Evolutionary conservation across 2,329 filamentous ascomycete species (phyloP), one percentile per base, ranked within the genome.

Genomic region (Aspergillus neoniger): DNA sequence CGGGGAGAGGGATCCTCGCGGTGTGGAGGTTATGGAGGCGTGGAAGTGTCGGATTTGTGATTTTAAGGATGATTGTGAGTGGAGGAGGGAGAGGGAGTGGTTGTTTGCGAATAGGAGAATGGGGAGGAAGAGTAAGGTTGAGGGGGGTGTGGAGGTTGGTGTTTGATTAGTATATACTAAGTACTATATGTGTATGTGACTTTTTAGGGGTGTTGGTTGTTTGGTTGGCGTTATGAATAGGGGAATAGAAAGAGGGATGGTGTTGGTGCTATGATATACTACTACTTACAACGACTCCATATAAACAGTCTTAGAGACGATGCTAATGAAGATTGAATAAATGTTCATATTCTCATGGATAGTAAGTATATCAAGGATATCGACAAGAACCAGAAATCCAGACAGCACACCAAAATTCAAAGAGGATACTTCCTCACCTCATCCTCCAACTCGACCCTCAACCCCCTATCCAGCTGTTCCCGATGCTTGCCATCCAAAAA

Each of bases 21-120:
- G 94, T 0, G 93, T 97, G 2, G 82, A 86, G 6, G 83, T 96
- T 6, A 88, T 93, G 69, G 93, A 97, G 67, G 91, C 91, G 0
- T 96, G 89, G 79, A 98, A 97, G 74, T 98, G 94, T 73, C 80
- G 86, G 19, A 86, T 83, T 23, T 98, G 94, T 71, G 92, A 96
- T 66, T 97, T 97, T 74, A 86, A 83, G 0, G 88, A 91, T 2
- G 82, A 80, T 2, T 98, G 94, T 73, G 83, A 84, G 12, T 98
- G 94, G 94, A 82, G 93, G 39, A 81, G 84, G 67, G 81, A 82
- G 10, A 88, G 90, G 75, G 86, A 93, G 57, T 82, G 86, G 62
- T 86, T 90, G 62, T 69, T 70, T 65, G 75, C 74, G 57, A 72
- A 67, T 63, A 74, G 73, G 60, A 74, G 71, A 60, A 66, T 67